Evolutionary conservation across 345 rosid genomes (phyloP).

Genomic region (Gossypium turneri): DNA sequence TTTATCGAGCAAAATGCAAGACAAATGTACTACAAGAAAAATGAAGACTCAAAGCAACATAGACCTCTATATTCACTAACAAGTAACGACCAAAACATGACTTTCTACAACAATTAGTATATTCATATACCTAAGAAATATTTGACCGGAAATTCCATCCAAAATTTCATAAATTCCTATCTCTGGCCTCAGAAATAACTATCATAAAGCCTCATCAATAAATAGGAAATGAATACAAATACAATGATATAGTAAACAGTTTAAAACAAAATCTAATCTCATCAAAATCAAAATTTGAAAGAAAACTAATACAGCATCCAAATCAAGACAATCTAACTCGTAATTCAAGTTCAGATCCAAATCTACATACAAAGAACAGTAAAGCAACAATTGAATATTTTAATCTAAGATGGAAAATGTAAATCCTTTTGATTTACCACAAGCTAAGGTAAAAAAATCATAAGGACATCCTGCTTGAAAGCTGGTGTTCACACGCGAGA

Average conservation of each 20-base stretch:
- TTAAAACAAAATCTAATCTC: background rate
- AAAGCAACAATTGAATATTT: slow-evolving; percentile 7
- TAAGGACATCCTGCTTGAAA: background rate
- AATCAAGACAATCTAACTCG: slow-evolving; percentile 13
- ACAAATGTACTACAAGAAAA: background rate
- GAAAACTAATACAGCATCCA: background rate
- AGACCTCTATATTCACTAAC: background rate
- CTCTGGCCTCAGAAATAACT: background rate
- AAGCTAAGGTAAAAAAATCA: background rate
- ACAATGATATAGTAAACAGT: background rate
- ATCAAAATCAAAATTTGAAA: background rate
- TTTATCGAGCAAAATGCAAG: background rate
- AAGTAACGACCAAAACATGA: background rate
- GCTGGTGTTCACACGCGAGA: slow-evolving; percentile 40
- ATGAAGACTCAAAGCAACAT: background rate
- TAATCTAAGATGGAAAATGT: background rate
- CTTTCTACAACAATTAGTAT: background rate
- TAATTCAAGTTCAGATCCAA: slow-evolving; percentile 10
- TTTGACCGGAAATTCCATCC: background rate
- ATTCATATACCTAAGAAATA: background rate
- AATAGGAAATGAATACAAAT: background rate
- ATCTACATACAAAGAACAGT: background rate
- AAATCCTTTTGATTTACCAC: slow-evolving; percentile 3
- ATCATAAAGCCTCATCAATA: background rate
- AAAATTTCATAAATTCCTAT: background rate